phyloP scores from a whole-genome alignment of 192 early-diverging fungal genomes.

The Thamnidium elegans region DNA sequence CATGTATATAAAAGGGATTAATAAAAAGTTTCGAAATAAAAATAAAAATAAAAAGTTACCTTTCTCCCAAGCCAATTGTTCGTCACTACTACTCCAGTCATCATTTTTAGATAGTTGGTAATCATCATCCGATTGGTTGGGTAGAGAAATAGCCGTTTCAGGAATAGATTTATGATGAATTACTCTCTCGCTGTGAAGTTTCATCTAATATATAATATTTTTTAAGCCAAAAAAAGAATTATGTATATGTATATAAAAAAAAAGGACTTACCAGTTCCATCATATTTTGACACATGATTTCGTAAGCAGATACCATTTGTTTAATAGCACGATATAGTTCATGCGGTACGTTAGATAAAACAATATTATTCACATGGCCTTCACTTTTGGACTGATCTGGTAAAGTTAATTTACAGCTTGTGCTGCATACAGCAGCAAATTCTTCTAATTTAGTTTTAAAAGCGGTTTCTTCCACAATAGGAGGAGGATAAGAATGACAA shows the following conservation, averaged over 20 bases:
- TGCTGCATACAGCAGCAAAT: conserved; percentile 7
- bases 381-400: conserved; percentile 10
- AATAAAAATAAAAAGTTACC: conserved; percentile 1
- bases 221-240: no score
- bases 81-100: conserved; percentile 10
- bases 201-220: conserved; percentile 11
- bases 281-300: conserved; percentile 17
- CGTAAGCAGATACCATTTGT: conserved; percentile 7
- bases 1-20: background rate
- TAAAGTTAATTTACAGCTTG: conserved; percentile 9
- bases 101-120: conserved; percentile 8
- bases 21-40: background rate
- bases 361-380: conserved; percentile 9
- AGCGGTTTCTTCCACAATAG: background rate
- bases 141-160: conserved; percentile 12
- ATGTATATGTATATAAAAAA: no score
- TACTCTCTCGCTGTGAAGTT: conserved; percentile 16
- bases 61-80: conserved; percentile 9
- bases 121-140: conserved; percentile 12
- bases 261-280: conserved; percentile 14
- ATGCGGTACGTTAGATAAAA: conserved; percentile 11
- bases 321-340: conserved; percentile 10
- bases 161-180: conserved; percentile 17
- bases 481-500: conserved; percentile 5
- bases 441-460: conserved; percentile 7